These are phyloP conservation scores for Pythium aquatile DNA, from an alignment of 352 stramenopile genomes.

Conservation along the genomic window DNA sequence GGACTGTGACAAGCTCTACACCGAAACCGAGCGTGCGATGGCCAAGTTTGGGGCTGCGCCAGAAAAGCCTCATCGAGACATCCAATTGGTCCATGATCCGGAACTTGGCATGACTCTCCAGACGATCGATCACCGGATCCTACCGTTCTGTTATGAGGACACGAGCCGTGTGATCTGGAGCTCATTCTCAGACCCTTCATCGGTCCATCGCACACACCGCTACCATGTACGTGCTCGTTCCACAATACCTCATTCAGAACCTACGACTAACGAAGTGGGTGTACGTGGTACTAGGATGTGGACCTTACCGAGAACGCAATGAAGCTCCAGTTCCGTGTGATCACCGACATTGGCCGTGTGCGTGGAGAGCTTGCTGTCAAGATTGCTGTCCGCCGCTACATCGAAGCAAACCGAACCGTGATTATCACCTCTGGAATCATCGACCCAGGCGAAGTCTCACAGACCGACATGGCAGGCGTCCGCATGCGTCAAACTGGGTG, in stretches of 20 bases:
- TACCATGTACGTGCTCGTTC: too few species aligned
- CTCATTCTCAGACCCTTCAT: not conserved
- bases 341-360: not conserved
- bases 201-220: not conserved
- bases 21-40: not conserved
- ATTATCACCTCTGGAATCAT: not conserved
- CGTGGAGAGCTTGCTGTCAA: not conserved
- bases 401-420: not conserved
- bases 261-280: not conserved
- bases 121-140: conserved; percentile 4
- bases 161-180: conserved; percentile 8
- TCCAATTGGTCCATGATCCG: conserved; percentile 4
- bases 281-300: not conserved
- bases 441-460: conserved; percentile 7
- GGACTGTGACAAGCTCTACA: not conserved
- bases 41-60: not conserved
- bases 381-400: not conserved
- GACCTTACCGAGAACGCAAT: conserved; percentile 2
- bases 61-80: not conserved
- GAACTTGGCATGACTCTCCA: conserved; percentile 11
- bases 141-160: conserved; percentile 17
- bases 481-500: conserved; percentile 15
- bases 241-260: too few species aligned
- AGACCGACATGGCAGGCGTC: conserved; percentile 15
- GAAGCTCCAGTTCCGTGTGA: conserved; percentile 5